Percentiles rank a stretch among this genome's conserved stretches.
Conservation (phyloP, 257 asterid genomes). For the Linaria vulgaris region DNA sequence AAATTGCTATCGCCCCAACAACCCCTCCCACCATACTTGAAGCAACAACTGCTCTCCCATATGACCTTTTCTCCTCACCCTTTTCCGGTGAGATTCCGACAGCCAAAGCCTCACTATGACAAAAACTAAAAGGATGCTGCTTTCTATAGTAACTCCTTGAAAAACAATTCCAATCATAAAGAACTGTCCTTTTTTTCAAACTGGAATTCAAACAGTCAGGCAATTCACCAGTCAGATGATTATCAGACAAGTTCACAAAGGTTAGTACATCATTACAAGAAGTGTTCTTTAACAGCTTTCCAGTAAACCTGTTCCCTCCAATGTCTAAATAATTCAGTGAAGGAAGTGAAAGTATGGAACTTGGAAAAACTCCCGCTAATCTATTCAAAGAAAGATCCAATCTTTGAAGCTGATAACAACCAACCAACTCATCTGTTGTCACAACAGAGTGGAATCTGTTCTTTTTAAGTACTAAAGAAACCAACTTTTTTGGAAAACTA, state of each 20-base stretch:
- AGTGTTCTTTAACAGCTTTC: constrained; percentile 54
- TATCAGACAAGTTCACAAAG: constrained; percentile 59
- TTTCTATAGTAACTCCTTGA: constrained; percentile 27
- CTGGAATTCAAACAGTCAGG: constrained; percentile 55
- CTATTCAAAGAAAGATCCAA: constrained; percentile 63
- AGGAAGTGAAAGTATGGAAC: constrained; percentile 52
- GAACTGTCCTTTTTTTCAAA: constrained; percentile 25
- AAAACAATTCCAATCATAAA: constrained; percentile 67
- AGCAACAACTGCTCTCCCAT: constrained; percentile 53
- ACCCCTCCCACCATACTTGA: constrained; percentile 66
- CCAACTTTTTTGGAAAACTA: constrained; percentile 49
- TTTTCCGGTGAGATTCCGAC: constrained; percentile 56
- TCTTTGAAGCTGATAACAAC: constrained; percentile 55
- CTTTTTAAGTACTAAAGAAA: constrained; percentile 55
- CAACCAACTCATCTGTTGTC: constrained; percentile 43
- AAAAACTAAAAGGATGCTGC: constrained; percentile 58
- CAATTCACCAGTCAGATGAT: constrained; percentile 69
- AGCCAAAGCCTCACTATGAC: constrained; percentile 80
- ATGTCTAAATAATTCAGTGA: constrained; percentile 60
- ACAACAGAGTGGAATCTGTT: constrained; percentile 56
- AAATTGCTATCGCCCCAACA: constrained; percentile 45
- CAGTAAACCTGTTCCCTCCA: constrained; percentile 68
- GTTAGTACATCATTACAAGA: constrained; percentile 50
- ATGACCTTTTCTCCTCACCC: constrained; percentile 33
- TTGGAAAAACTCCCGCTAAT: constrained; percentile 52